Conservation (phyloP, 805 yeast genomes). For the Gaillardinia entomophila region DNA sequence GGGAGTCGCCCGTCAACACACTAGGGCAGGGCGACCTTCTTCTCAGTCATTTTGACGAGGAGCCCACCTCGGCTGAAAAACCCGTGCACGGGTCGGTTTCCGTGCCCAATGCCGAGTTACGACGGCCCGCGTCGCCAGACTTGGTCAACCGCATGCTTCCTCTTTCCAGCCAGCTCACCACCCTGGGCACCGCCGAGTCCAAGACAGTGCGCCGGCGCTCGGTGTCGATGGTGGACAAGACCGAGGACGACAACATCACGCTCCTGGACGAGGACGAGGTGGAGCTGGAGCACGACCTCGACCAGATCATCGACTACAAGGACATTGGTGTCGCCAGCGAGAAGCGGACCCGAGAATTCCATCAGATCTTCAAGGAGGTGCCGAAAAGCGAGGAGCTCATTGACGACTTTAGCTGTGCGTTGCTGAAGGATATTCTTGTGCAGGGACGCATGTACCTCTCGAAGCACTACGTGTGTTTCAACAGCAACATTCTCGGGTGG, state of each 20-base stretch:
- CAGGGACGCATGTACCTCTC: slow-evolving; percentile 87
- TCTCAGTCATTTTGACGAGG: slow-evolving; percentile 19
- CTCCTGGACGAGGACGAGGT: slow-evolving; percentile 1
- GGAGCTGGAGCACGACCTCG: slow-evolving; percentile 4
- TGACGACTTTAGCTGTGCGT: slow-evolving; percentile 88
- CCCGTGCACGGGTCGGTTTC: not conserved
- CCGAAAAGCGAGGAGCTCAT: slow-evolving; percentile 66
- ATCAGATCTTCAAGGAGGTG: slow-evolving; percentile 60
- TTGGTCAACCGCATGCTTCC: not conserved
- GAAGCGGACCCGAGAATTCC: slow-evolving; percentile 60
- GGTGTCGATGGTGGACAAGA: slow-evolving; percentile 1
- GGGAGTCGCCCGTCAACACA: slow-evolving; percentile 41
- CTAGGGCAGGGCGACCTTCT: slow-evolving; percentile 45
- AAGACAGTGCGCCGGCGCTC: not conserved
- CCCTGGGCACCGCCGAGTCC: not conserved
- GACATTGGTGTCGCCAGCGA: slow-evolving; percentile 6
- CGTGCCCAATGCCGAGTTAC: not conserved
- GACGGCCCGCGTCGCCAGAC: not conserved
- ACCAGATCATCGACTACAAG: slow-evolving; percentile 5
- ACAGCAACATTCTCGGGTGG: slow-evolving; percentile 87
- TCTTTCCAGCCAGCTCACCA: not conserved
- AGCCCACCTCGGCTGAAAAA: not conserved
- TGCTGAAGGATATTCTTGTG: slow-evolving; percentile 76
- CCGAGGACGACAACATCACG: slow-evolving; percentile 2
- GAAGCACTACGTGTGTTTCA: slow-evolving; percentile 75